Conservation (phyloP, 2,329 filamentous ascomycete species). For the Cordyceps fumosorosea region DNA sequence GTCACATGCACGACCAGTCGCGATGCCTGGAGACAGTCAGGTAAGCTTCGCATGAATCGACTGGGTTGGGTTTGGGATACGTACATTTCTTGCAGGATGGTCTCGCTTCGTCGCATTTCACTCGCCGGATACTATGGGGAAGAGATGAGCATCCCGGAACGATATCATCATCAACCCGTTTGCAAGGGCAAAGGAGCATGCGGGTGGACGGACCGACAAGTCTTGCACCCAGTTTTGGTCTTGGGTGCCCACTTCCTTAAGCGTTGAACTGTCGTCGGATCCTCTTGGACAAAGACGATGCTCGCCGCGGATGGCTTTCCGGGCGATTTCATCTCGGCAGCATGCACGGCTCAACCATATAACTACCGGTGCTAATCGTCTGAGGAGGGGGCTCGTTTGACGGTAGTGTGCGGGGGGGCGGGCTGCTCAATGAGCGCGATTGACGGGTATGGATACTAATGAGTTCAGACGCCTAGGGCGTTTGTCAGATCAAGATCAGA, state of each 20-base stretch:
- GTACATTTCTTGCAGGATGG: slow-evolving; percentile 9
- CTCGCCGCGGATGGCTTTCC: neutral
- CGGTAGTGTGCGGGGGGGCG: neutral
- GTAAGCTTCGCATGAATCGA: neutral
- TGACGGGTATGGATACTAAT: neutral
- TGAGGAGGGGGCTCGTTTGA: neutral
- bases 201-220: slow-evolving; percentile 7
- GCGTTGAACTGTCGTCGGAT: slow-evolving; percentile 1
- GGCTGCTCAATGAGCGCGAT: neutral
- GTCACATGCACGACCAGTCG: slow-evolving; percentile 1
- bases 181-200: neutral
- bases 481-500: neutral
- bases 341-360: neutral
- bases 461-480: no score
- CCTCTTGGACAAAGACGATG: slow-evolving; percentile 5
- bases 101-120: slow-evolving; percentile 8
- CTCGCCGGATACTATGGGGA: neutral
- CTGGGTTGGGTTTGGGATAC: neutral
- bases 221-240: slow-evolving; percentile 10
- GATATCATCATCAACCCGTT: neutral
- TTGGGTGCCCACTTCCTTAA: slow-evolving; percentile 9
- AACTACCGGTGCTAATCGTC: neutral
- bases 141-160: neutral
- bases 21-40: neutral
- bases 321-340: neutral